Percentiles rank a stretch among this genome's conserved stretches.
Evolutionary conservation across 495 filamentous ascomycete species (phyloP).

Genomic region (Aspergillus indologenus): DNA sequence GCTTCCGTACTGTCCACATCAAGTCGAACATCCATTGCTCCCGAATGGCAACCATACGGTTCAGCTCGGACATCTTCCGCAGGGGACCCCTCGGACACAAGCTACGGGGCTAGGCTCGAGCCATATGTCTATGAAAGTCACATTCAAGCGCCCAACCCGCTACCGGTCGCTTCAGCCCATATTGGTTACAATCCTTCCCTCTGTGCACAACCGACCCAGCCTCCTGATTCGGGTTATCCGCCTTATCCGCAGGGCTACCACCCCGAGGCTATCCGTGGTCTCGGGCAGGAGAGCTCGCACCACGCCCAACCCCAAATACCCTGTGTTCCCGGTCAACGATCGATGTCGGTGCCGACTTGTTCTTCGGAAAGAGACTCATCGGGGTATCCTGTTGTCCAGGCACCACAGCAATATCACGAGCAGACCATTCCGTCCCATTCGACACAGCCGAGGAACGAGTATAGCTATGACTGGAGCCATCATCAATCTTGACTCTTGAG

Average conservation of each 20-base stretch:
- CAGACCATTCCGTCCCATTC: neutral
- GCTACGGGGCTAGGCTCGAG: slow-evolving; percentile 19
- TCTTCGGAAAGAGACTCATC: slow-evolving; percentile 12
- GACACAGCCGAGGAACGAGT: slow-evolving; percentile 10
- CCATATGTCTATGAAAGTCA: slow-evolving; percentile 22
- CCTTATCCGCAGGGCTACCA: slow-evolving; percentile 19
- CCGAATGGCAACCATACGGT: slow-evolving; percentile 22
- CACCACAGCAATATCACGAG: slow-evolving; percentile 17
- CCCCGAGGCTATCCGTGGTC: slow-evolving; percentile 8
- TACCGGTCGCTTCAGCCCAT: slow-evolving; percentile 14
- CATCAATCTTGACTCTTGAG: slow-evolving; percentile 11
- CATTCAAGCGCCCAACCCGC: slow-evolving; percentile 13
- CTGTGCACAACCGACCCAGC: slow-evolving; percentile 2
- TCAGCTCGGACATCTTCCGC: slow-evolving; percentile 21
- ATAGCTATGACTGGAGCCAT: slow-evolving; percentile 20
- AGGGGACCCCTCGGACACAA: slow-evolving; percentile 22
- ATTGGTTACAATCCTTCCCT: slow-evolving; percentile 12
- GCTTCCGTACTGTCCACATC: slow-evolving; percentile 21
- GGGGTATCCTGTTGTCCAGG: slow-evolving; percentile 15
- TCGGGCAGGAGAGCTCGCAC: slow-evolving; percentile 12
- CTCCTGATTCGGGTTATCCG: slow-evolving; percentile 15
- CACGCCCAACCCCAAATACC: slow-evolving; percentile 11
- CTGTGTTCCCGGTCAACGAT: slow-evolving; percentile 12
- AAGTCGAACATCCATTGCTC: slow-evolving; percentile 19
- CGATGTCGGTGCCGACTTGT: slow-evolving; percentile 17